Percentiles rank a stretch among this genome's conserved stretches.
Conservation (phyloP, 805 yeast species). For the Zygoascus tannicola region DNA sequence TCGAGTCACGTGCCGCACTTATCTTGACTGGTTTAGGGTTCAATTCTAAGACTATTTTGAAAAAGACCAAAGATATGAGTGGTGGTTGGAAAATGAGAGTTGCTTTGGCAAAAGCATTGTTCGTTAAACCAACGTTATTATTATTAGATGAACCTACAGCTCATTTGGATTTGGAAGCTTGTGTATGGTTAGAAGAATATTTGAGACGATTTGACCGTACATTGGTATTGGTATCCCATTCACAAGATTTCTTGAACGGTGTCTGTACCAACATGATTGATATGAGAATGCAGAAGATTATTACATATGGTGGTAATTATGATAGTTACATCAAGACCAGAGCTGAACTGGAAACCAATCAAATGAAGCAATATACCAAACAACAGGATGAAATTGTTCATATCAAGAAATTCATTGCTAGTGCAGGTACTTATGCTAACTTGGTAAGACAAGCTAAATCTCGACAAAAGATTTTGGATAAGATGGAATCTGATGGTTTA, state of each 20-base stretch:
- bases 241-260: constrained; percentile 98
- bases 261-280: constrained; percentile 97
- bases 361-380: constrained; percentile 92
- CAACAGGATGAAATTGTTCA: constrained; percentile 99
- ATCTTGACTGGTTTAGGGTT: constrained; percentile 97
- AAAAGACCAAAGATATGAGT: constrained; percentile 97
- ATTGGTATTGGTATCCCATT: constrained; percentile 89
- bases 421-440: constrained; percentile 99
- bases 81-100: constrained; percentile 99
- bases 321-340: constrained; percentile 95
- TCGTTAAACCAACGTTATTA: constrained; percentile 93
- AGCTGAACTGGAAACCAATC: constrained; percentile 87
- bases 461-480: constrained; percentile 97
- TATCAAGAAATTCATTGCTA: constrained; percentile 96
- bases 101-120: constrained; percentile 93
- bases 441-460: constrained; percentile 98
- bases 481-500: constrained; percentile 98
- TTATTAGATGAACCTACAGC: constrained; percentile 98
- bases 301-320: constrained; percentile 93
- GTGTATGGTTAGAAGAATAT: constrained; percentile 99
- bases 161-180: constrained; percentile 97
- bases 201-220: constrained; percentile 90
- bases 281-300: constrained; percentile 76
- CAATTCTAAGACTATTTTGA: constrained; percentile 74
- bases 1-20: constrained; percentile 92